Evolutionary conservation across 1,139 yeast species (phyloP).

Genomic region (Candida neerlandica): DNA sequence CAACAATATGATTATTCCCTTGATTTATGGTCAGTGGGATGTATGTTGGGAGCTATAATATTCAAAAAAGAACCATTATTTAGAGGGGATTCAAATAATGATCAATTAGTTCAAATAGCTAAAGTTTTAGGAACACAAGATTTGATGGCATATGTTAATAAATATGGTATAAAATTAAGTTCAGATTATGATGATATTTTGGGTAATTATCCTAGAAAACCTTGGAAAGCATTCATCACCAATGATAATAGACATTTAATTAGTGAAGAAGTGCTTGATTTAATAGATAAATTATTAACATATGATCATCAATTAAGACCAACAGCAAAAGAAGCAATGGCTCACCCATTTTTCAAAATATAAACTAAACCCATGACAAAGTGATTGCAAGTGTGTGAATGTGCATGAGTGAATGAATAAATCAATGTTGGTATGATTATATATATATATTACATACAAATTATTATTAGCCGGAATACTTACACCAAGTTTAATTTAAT

Average conservation of each 20-base stretch:
- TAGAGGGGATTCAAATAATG: conserved; percentile 77
- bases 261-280: conserved; percentile 63
- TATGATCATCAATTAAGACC: conserved; percentile 76
- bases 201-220: conserved; percentile 67
- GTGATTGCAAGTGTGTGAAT: background rate
- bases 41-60: conserved; percentile 75
- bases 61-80: conserved; percentile 79
- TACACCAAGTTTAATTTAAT: too few relatives aligned
- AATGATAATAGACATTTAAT: conserved; percentile 55
- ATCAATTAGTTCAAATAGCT: conserved; percentile 78
- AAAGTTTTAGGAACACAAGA: conserved; percentile 76
- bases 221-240: conserved; percentile 64
- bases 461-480: background rate
- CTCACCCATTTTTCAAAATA: conserved; percentile 55
- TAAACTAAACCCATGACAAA: too few relatives aligned
- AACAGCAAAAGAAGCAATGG: conserved; percentile 76
- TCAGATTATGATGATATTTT: conserved; percentile 67
- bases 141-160: conserved; percentile 57
- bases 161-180: conserved; percentile 63
- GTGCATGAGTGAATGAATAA: background rate
- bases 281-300: conserved; percentile 64
- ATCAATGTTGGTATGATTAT: background rate
- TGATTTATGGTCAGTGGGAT: conserved; percentile 83
- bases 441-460: background rate
- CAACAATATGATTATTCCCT: conserved; percentile 78